These are phyloP conservation scores for Xerocomus brunneocitrinus DNA, from an alignment of 768 basidiomycete genomes.

Conservation along the genomic window DNA sequence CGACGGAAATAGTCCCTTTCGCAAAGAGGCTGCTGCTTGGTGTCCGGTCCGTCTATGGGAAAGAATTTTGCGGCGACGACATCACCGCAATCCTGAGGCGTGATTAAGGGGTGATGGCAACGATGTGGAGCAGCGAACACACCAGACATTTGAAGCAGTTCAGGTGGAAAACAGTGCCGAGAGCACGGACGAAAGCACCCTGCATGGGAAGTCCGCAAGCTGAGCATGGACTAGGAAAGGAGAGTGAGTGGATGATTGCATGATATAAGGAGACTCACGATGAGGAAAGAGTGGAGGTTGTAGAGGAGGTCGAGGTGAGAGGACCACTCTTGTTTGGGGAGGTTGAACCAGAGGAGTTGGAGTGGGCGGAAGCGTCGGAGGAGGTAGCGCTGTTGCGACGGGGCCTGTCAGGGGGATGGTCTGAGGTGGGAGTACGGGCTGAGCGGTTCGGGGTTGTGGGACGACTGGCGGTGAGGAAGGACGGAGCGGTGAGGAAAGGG, in stretches of 20 bases:
- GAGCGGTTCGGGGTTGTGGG: constrained; percentile 54
- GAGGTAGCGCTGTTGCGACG: constrained; percentile 44
- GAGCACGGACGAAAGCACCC: constrained; percentile 93
- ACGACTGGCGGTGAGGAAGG: constrained; percentile 51
- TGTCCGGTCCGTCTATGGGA: constrained; percentile 89
- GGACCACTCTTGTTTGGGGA: constrained; percentile 40
- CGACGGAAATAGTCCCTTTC: constrained; percentile 97
- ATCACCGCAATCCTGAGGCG: constrained; percentile 82
- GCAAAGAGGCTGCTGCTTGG: constrained; percentile 90
- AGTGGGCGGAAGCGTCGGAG: constrained; percentile 53
- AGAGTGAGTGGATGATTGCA: constrained; percentile 5
- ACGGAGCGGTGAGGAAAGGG: constrained; percentile 38
- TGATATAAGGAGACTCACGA: constrained; percentile 44
- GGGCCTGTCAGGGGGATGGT: constrained; percentile 45
- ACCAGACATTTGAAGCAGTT: constrained; percentile 99
- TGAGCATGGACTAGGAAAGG: constrained; percentile 54
- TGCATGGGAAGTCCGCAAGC: constrained; percentile 81
- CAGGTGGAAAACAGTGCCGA: constrained; percentile 92
- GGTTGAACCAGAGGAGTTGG: constrained; percentile 46
- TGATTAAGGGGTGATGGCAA: not conserved
- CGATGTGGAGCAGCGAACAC: constrained; percentile 27
- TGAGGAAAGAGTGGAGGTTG: constrained; percentile 50
- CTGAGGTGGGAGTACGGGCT: constrained; percentile 49
- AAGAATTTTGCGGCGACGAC: constrained; percentile 99
- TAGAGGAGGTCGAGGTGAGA: constrained; percentile 49